Conservation (phyloP, 1,139 yeast genomes). For the Blastobotrys serpentis region DNA sequence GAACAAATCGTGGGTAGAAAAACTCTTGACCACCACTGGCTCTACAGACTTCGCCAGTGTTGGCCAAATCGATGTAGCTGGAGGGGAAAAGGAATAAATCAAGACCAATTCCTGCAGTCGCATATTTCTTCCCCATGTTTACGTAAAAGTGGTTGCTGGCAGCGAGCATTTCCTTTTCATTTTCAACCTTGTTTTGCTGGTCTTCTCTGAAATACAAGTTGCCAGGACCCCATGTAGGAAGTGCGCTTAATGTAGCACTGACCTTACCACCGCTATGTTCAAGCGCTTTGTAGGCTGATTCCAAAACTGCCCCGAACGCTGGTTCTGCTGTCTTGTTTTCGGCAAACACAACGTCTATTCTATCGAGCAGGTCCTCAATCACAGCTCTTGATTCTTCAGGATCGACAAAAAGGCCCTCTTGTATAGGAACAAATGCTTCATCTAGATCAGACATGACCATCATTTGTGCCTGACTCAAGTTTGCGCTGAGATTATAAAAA, state of each 20-base stretch:
- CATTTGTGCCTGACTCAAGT: conserved; percentile 59
- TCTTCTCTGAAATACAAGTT: conserved; percentile 54
- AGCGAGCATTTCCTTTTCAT: conserved; percentile 58
- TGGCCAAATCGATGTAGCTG: conserved; percentile 69
- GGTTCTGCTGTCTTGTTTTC: conserved; percentile 59
- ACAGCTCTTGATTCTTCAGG: conserved; percentile 63
- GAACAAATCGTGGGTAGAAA: conserved; percentile 65
- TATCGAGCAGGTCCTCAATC: conserved; percentile 66
- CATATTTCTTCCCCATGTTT: conserved; percentile 57
- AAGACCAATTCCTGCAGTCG: conserved; percentile 64
- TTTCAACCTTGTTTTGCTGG: conserved; percentile 34
- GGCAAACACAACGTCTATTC: conserved; percentile 52
- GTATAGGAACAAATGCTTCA: conserved; percentile 80
- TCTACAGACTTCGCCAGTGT: conserved; percentile 64
- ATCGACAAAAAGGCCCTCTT: conserved; percentile 76
- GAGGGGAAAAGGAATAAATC: conserved; percentile 73
- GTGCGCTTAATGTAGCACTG: conserved; percentile 59
- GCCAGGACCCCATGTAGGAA: conserved; percentile 89
- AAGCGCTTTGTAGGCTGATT: conserved; percentile 67
- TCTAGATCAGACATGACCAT: conserved; percentile 69
- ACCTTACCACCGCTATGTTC: conserved; percentile 71
- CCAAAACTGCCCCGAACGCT: conserved; percentile 76
- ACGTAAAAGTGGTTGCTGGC: conserved; percentile 65
- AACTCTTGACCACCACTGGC: conserved; percentile 71
- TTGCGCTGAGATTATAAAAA: conserved; percentile 66